Conservation (phyloP, 192 early-diverging fungal species). For the Rhizophagus sp. region DNA sequence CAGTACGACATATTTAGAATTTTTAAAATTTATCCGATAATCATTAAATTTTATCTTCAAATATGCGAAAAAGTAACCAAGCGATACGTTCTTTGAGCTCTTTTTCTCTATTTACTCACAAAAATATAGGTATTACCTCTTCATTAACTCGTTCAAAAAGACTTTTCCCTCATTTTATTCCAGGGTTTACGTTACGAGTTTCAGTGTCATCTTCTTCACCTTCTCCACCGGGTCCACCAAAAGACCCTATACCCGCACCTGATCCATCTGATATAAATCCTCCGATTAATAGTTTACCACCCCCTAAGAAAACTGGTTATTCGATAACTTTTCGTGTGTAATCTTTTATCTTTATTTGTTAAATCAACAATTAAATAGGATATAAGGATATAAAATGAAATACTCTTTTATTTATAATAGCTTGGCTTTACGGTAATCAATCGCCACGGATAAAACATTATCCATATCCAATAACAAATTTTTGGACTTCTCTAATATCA, state of each 20-base stretch:
- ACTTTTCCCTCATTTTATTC: background rate
- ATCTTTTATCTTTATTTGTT: background rate
- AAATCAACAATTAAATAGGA: background rate
- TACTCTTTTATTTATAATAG: background rate
- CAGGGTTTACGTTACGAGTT: background rate
- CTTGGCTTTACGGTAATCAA: constrained; percentile 23
- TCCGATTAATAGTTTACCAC: background rate
- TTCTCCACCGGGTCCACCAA: background rate
- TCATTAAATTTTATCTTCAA: background rate
- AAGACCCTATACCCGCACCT: constrained; percentile 8
- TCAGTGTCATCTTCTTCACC: background rate
- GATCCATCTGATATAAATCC: background rate
- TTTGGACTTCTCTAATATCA: constrained; percentile 27
- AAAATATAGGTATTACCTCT: background rate
- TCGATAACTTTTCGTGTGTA: constrained; percentile 25
- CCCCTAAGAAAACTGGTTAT: background rate
- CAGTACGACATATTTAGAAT: too few relatives aligned
- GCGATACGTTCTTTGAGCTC: background rate
- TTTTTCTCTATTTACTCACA: background rate
- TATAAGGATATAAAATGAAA: background rate
- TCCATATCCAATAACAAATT: constrained; percentile 32
- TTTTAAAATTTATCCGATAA: too few relatives aligned
- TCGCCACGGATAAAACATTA: constrained; percentile 38
- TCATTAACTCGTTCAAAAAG: constrained; percentile 16
- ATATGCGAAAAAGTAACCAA: background rate